phyloP scores from a whole-genome alignment of 345 rosid species.

The Eucalyptus pauciflora region DNA sequence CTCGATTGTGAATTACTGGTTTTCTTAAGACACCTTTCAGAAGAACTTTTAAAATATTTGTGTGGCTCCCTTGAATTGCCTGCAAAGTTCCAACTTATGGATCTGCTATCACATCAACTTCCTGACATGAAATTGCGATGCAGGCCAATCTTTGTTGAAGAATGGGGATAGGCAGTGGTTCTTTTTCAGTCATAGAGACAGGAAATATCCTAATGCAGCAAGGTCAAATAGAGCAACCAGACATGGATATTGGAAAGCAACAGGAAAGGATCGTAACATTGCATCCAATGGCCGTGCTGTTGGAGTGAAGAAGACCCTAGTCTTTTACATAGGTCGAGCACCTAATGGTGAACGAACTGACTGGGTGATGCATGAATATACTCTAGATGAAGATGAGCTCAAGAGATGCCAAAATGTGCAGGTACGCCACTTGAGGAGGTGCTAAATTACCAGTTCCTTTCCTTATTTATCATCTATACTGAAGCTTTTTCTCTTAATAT shows the following conservation, averaged over 20 bases:
- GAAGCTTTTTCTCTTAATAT: not conserved
- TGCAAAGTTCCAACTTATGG: not conserved
- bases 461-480: not conserved
- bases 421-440: constrained; percentile 20
- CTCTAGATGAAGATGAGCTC: constrained; percentile 68
- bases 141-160: constrained; percentile 56
- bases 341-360: constrained; percentile 76
- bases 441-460: not conserved
- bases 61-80: not conserved
- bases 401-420: constrained; percentile 47
- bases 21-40: not conserved
- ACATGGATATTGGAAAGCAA: constrained; percentile 83
- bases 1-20: not conserved
- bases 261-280: constrained; percentile 68
- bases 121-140: not conserved
- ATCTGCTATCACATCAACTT: not conserved
- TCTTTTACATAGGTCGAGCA: constrained; percentile 76
- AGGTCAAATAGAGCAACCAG: constrained; percentile 76
- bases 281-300: constrained; percentile 40
- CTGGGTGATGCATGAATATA: constrained; percentile 97
- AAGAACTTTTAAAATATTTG: not conserved
- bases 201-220: constrained; percentile 87
- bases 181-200: constrained; percentile 76
- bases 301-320: constrained; percentile 82
- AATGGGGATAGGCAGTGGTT: constrained; percentile 91